Evolutionary conservation across 1,139 yeast genomes (phyloP), one percentile per base, ranked within the genome.

Genomic region (Nematodospora anomalae): DNA sequence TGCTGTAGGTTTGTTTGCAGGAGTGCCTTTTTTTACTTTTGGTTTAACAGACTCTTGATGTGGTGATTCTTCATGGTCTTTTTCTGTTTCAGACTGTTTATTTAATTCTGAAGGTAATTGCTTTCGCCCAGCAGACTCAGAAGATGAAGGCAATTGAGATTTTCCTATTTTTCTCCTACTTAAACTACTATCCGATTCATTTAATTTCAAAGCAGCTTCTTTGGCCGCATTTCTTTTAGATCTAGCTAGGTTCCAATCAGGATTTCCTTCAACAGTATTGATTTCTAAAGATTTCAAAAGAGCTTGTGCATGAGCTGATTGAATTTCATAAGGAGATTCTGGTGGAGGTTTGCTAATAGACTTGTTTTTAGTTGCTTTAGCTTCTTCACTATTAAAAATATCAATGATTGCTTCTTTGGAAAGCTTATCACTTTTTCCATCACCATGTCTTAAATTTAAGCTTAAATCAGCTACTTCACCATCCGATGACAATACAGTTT

Each of bases 231-330:
- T 18, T n/a, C 30, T 15, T 7, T 4, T 9, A 6, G 25, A 15
- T 11, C 30, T 26, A n/a, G 14, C 15, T 15, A 32, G 33, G 15
- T 21, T 26, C n/a, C 35, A 22, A 28, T 30, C 28, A 5, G 41
- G 39, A 20, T 42, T 36, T 4, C 46, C 46, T 32, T 45, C 49
- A 7, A 39, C 40, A 35, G 42, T 44, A 31, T 43, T 33, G 6
- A 43, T 41, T 11, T 30, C 35, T 13, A 45, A 31, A n/a, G 26
- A 32, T n/a, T 28, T 40, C 22, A 42, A 25, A 8, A 40, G 22
- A 12, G 32, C 32, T 15, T 21, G 26, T 10, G 35, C 20, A 3
- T 12, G 18, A 8, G 21, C 7, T 6, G 21, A 18, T 24, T 20
- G 25, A 14, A 11, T 24, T 26, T 34, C 33, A 22, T 11, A 9